phyloP scores from a whole-genome alignment of 2,329 filamentous ascomycete species.

The Esteya vermicola region DNA sequence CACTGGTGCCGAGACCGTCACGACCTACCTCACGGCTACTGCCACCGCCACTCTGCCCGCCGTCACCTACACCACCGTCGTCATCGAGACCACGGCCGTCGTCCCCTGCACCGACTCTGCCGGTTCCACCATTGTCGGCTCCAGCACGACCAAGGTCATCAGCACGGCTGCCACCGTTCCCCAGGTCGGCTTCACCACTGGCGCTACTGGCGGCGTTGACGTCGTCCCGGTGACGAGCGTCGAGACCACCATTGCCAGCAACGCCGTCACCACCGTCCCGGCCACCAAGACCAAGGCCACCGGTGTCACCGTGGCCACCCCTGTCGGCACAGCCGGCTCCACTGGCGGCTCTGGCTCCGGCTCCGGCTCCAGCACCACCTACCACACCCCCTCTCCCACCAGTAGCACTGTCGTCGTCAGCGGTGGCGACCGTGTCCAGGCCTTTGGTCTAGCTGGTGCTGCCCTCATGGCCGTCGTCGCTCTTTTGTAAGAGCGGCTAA shows the following conservation, averaged over 20 bases:
- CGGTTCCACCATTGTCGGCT: constrained; percentile 31
- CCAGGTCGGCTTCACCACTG: constrained; percentile 33
- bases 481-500: constrained; percentile 30
- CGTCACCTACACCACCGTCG: constrained; percentile 30
- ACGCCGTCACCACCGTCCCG: neutral
- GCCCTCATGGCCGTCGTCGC: constrained; percentile 28
- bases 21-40: constrained; percentile 42
- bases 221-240: constrained; percentile 11
- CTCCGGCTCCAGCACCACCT: too few species aligned
- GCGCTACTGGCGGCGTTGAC: constrained; percentile 16
- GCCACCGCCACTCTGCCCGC: constrained; percentile 23
- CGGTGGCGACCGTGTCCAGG: constrained; percentile 22
- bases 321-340: constrained; percentile 13
- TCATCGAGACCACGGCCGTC: constrained; percentile 34
- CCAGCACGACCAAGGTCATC: constrained; percentile 31
- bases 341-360: too few species aligned
- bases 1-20: constrained; percentile 49
- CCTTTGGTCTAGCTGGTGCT: constrained; percentile 26
- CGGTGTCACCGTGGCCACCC: neutral
- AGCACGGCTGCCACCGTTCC: constrained; percentile 37
- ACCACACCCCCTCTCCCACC: constrained; percentile 20
- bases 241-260: neutral
- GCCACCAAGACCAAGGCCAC: constrained; percentile 24
- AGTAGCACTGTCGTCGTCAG: constrained; percentile 18
- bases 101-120: constrained; percentile 32